A percentile compares a stretch with the other conserved stretches of the same genome.
Conservation (phyloP, 352 stramenopile genomes). For the Phytophthora kernoviae region DNA sequence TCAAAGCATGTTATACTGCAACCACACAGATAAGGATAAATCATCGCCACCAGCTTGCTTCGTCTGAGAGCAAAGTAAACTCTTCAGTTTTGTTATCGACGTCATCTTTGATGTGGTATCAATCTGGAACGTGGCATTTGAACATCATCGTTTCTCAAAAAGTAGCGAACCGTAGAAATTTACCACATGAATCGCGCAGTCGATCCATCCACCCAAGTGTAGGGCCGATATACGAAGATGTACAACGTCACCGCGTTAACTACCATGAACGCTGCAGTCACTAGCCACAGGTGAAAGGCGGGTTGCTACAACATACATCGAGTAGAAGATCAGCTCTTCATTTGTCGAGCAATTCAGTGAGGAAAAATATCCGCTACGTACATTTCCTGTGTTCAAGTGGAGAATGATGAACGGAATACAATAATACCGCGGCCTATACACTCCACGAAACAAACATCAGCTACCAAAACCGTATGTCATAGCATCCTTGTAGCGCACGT, state of each 20-base stretch:
- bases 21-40: too few relatives aligned
- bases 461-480: background rate
- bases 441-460: conserved; percentile 13
- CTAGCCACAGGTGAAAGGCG: conserved; percentile 39
- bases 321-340: background rate
- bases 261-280: conserved; percentile 47
- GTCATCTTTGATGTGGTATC: background rate
- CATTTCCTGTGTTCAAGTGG: conserved; percentile 74
- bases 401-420: conserved; percentile 80
- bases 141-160: background rate
- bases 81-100: too few relatives aligned
- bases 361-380: conserved; percentile 35
- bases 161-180: conserved; percentile 1
- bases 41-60: background rate
- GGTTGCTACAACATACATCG: conserved; percentile 56
- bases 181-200: conserved; percentile 90
- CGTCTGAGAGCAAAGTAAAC: too few relatives aligned
- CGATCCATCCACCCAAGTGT: conserved; percentile 78
- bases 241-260: conserved; percentile 76
- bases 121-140: background rate
- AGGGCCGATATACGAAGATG: conserved; percentile 74
- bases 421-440: conserved; percentile 78
- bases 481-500: conserved; percentile 25
- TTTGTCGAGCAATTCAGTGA: background rate
- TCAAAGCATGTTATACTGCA: too few relatives aligned